Conservation (phyloP, 139 green algal species). For the Chloropicon primus region DNA sequence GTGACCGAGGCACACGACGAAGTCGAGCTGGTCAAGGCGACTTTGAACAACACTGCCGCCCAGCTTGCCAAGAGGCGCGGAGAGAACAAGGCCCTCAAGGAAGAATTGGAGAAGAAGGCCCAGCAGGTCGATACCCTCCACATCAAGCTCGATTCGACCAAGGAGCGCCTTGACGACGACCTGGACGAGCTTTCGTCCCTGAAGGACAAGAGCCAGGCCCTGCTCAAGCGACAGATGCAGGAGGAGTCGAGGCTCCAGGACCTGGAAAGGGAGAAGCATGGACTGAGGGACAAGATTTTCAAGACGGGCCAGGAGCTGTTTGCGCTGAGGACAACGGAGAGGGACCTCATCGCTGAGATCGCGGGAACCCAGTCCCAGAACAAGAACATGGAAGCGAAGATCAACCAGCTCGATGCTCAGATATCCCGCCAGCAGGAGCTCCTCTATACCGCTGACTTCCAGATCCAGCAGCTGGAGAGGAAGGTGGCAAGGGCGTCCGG, state of each 20-base stretch:
- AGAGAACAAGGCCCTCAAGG: neutral
- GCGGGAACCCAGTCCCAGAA: conserved; percentile 49
- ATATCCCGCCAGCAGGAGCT: conserved; percentile 66
- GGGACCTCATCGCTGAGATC: conserved; percentile 55
- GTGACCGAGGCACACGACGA: conserved; percentile 31
- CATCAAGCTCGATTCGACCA: conserved; percentile 16
- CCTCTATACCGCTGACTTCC: conserved; percentile 70
- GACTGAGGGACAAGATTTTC: conserved; percentile 15
- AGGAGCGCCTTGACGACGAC: conserved; percentile 18
- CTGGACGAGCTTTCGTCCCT: neutral
- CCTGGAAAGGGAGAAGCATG: neutral
- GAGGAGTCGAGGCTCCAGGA: neutral
- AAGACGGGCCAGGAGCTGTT: conserved; percentile 37
- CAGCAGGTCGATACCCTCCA: conserved; percentile 17
- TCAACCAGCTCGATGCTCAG: conserved; percentile 21
- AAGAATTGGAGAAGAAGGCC: conserved; percentile 24
- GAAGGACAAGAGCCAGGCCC: neutral
- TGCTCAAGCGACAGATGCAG: neutral
- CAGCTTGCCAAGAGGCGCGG: conserved; percentile 9
- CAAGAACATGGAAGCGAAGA: conserved; percentile 43
- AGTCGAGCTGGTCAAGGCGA: conserved; percentile 26
- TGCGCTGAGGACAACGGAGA: conserved; percentile 40
- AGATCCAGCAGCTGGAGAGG: conserved; percentile 67
- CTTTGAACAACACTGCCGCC: conserved; percentile 14
- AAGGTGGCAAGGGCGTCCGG: conserved; percentile 56